These are phyloP conservation scores for Mentha longifolia DNA, from an alignment of 257 asterid genomes.

Conservation along the genomic window DNA sequence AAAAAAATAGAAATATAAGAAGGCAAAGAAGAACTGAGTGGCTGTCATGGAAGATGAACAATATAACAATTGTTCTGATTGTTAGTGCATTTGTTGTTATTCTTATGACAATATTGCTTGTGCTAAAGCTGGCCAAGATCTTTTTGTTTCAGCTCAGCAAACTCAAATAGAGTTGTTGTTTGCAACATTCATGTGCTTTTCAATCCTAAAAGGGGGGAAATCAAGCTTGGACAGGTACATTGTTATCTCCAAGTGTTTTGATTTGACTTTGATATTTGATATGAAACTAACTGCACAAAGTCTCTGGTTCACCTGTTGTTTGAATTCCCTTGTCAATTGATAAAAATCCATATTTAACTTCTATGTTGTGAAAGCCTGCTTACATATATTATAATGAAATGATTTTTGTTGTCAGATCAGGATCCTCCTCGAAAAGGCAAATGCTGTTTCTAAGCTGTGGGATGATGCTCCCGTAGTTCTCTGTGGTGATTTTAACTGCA, in stretches of 20 bases:
- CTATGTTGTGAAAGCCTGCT: slow-evolving; percentile 3
- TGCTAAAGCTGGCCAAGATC: slow-evolving; percentile 35
- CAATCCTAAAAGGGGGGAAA: slow-evolving; percentile 94
- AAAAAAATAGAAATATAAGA: not conserved
- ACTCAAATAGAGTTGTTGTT: slow-evolving; percentile 66
- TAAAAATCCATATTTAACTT: slow-evolving; percentile 12
- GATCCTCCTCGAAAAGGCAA: slow-evolving; percentile 79
- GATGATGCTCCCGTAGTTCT: slow-evolving; percentile 80
- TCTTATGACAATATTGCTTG: not conserved
- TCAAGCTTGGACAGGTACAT: slow-evolving; percentile 96
- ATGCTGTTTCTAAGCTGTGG: slow-evolving; percentile 86
- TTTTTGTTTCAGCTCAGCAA: slow-evolving; percentile 52
- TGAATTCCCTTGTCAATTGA: not conserved
- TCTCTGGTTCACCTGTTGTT: slow-evolving; percentile 12
- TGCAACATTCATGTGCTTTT: slow-evolving; percentile 97
- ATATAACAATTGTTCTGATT: slow-evolving; percentile 2
- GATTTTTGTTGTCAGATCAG: slow-evolving; percentile 65
- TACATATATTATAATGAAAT: slow-evolving; percentile 15
- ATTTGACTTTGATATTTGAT: slow-evolving; percentile 23
- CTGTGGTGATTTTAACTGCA: slow-evolving; percentile 98
- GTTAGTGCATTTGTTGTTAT: not conserved
- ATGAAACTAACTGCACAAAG: slow-evolving; percentile 21
- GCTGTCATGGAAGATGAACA: slow-evolving; percentile 21
- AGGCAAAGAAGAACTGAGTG: not conserved
- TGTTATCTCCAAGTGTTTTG: slow-evolving; percentile 24